Evolutionary conservation across 1,139 yeast species (phyloP).

Genomic region (Sugiyamaella neomexicana): DNA sequence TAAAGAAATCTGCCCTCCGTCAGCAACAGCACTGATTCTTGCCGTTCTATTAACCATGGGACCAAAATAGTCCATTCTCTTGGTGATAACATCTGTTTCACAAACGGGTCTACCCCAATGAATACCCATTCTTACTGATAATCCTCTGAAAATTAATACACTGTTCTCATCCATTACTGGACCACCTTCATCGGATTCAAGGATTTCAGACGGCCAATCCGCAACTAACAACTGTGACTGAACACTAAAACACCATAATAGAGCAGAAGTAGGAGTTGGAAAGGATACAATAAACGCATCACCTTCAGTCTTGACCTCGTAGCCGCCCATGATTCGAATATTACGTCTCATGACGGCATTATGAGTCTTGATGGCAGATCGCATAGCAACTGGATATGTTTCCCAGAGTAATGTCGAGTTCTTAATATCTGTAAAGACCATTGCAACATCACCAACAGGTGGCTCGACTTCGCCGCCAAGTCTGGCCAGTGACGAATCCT

Average conservation of each 20-base stretch:
- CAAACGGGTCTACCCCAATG: constrained; percentile 99
- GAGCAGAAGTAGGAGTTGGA: constrained; percentile 87
- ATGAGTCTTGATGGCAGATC: constrained; percentile 93
- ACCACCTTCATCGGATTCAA: constrained; percentile 82
- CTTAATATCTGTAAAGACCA: constrained; percentile 96
- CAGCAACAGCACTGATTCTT: constrained; percentile 90
- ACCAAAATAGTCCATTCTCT: constrained; percentile 98
- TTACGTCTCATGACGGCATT: constrained; percentile 94
- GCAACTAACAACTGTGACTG: constrained; percentile 80
- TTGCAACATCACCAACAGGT: constrained; percentile 90
- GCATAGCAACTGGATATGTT: constrained; percentile 87
- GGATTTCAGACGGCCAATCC: constrained; percentile 95
- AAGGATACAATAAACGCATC: constrained; percentile 99
- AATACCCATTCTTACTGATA: constrained; percentile 95
- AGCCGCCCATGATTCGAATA: constrained; percentile 89
- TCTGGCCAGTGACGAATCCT: constrained; percentile 79
- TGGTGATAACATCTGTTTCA: constrained; percentile 89
- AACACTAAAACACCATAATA: constrained; percentile 92
- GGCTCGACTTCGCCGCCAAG: constrained; percentile 92
- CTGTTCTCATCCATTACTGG: constrained; percentile 72
- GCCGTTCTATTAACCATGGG: constrained; percentile 98
- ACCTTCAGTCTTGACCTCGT: constrained; percentile 98
- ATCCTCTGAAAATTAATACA: constrained; percentile 69
- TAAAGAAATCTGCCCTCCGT: constrained; percentile 95
- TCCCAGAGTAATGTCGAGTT: constrained; percentile 95